phyloP scores from a whole-genome alignment of 495 filamentous ascomycete genomes.

The Filosporella fistucella region DNA sequence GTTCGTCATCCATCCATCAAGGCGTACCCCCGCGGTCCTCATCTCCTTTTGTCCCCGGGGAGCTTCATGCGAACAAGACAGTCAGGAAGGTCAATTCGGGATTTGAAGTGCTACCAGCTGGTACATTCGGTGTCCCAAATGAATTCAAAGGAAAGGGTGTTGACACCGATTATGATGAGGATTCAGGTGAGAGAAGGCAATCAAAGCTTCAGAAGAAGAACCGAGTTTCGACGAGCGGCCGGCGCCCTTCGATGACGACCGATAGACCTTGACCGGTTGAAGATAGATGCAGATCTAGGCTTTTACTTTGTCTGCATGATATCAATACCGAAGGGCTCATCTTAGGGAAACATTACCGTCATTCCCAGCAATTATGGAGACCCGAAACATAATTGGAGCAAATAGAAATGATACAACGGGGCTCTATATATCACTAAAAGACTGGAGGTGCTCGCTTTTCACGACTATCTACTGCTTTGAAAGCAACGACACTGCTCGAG shows the following conservation, averaged over 20 bases:
- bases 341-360: no score
- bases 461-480: no score
- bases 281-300: not conserved
- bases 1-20: not conserved
- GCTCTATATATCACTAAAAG: no score
- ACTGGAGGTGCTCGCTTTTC: no score
- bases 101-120: slow-evolving; percentile 56
- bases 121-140: slow-evolving; percentile 32
- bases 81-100: slow-evolving; percentile 56
- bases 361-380: no score
- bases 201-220: slow-evolving; percentile 30
- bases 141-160: slow-evolving; percentile 8
- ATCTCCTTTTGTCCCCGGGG: slow-evolving; percentile 28
- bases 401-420: not conserved
- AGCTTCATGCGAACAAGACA: slow-evolving; percentile 39
- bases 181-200: slow-evolving; percentile 27
- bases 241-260: slow-evolving; percentile 1
- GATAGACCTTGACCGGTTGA: slow-evolving; percentile 1
- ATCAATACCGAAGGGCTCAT: no score
- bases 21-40: not conserved
- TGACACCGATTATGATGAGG: slow-evolving; percentile 5
- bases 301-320: no score
- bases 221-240: slow-evolving; percentile 5
- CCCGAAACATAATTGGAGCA: no score
- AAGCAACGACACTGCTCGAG: no score